phyloP scores from a whole-genome alignment of 108 stramenopile species.

The Cyclotella choctawhatcheeana region DNA sequence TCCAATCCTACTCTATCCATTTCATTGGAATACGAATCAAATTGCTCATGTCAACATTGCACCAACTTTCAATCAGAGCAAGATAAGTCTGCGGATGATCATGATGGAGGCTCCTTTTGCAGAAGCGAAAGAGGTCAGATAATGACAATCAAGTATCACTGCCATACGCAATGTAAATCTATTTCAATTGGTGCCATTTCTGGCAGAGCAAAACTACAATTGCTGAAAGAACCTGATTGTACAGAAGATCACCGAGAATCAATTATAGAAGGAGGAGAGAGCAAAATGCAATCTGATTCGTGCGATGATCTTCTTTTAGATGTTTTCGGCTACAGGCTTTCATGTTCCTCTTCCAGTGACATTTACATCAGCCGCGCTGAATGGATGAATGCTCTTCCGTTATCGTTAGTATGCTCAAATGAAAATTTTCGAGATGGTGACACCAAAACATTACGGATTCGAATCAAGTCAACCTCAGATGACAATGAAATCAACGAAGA shows the following conservation, averaged over 20 bases:
- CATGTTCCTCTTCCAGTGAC: not conserved
- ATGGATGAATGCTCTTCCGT: slow-evolving; percentile 49
- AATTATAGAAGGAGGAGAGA: not conserved
- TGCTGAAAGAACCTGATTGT: not conserved
- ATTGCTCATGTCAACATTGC: not conserved
- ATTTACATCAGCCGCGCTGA: slow-evolving; percentile 36
- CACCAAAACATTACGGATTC: slow-evolving; percentile 7
- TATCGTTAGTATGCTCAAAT: slow-evolving; percentile 20
- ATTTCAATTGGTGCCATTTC: slow-evolving; percentile 30
- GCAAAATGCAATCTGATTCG: no score
- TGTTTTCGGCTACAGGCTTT: slow-evolving; percentile 36
- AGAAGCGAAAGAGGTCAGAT: slow-evolving; percentile 23
- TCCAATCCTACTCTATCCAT: not conserved
- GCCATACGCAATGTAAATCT: not conserved
- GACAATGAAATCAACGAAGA: slow-evolving; percentile 7
- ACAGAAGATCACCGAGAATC: not conserved
- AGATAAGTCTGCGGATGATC: not conserved
- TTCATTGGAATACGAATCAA: slow-evolving; percentile 20
- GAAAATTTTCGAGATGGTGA: not conserved
- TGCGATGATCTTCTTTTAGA: slow-evolving; percentile 21
- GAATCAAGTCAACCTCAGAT: slow-evolving; percentile 29
- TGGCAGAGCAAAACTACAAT: slow-evolving; percentile 33
- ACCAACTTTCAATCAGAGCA: not conserved
- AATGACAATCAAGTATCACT: slow-evolving; percentile 25
- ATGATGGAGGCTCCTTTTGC: not conserved